Base-by-base conservation (phyloP, 805 yeast species). In the Starmerella riodocensis region DNA sequence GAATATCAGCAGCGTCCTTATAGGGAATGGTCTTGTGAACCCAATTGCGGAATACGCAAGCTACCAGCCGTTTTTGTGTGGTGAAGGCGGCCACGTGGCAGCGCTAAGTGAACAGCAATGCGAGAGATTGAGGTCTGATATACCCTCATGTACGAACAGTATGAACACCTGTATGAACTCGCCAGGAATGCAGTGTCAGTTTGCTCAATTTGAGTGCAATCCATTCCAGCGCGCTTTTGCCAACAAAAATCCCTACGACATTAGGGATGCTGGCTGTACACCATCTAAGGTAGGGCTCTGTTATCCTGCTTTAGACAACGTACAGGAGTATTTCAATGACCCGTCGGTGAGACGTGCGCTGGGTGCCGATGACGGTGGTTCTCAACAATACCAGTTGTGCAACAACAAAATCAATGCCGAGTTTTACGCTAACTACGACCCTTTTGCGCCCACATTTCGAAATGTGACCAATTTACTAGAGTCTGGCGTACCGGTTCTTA, bases 51-150 rank as follows among this genome's bases (percentile, higher is more conserved):
- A 85, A 66, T 76, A 78, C 54, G 70, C 71, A 42, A 75, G 76
- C 59, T 85, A 83, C 56, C 74, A 78, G 59, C 93, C 93, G 48
- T 86, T 88, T 96, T 93, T 93, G 4, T 88, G 97, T 61, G 86
- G 93, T 36, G 58, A 71, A 48, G 93, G 93, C 45, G 94, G 93
- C 3, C 69, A 71, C 51, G 72, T 73, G 1, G 20, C 43, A 6
- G 42, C 30, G 25, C 36, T 52, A 19, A 40, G 40, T 19, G 17
- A 17, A 5, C 12, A 16, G 22, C 24, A 36, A 5, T 52, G 56
- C 41, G 23, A 32, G 16, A 13, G n/a, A 31, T 29, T 52, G 48
- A 34, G 20, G 14, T 6, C 25, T 2, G 12, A 23, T 5, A 25
- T 48, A 6, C 36, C 42, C 1, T 23, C 23, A 5, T 52, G 56